A percentile compares a stretch with the other conserved stretches of the same genome.
phyloP scores from a whole-genome alignment of 305 asterid species.

The Caryopteris hybrid region DNA sequence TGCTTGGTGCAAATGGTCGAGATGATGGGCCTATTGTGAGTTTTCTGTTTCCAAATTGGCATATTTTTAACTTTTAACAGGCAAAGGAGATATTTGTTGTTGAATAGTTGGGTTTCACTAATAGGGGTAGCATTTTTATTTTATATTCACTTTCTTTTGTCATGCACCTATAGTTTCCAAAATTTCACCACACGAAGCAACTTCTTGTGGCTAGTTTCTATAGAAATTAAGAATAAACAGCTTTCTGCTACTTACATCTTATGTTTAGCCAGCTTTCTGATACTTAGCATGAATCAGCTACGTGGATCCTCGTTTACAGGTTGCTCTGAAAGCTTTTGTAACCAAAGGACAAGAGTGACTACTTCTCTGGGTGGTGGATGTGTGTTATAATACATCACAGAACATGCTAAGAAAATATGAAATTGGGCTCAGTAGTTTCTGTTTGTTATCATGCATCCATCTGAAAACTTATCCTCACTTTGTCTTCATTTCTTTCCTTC shows the following conservation, averaged over 20 bases:
- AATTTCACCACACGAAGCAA: not conserved
- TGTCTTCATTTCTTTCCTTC: not conserved
- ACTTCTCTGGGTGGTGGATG: slow-evolving; percentile 3
- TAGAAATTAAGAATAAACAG: not conserved
- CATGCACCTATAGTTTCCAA: not conserved
- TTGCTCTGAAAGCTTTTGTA: not conserved
- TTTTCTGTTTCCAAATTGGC: slow-evolving; percentile 18
- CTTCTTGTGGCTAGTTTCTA: not conserved
- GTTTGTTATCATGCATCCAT: not conserved
- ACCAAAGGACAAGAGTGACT: not conserved
- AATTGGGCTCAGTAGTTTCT: not conserved
- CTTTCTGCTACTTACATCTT: not conserved
- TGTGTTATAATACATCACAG: not conserved
- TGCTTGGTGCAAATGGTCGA: slow-evolving; percentile 94
- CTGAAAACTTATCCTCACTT: not conserved
- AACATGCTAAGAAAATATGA: not conserved
- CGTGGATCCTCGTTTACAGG: not conserved
- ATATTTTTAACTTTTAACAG: not conserved
- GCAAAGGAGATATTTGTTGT: not conserved
- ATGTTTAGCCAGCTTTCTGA: not conserved
- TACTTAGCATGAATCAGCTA: not conserved
- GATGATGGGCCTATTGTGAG: slow-evolving; percentile 96
- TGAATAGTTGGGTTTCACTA: not conserved
- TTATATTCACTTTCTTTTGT: not conserved
- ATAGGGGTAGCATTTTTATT: not conserved